A percentile compares a stretch with the other conserved stretches of the same genome.
These are phyloP conservation scores for Huntiella omanensis DNA, from an alignment of 2,329 filamentous ascomycete species.

Conservation along the genomic window DNA sequence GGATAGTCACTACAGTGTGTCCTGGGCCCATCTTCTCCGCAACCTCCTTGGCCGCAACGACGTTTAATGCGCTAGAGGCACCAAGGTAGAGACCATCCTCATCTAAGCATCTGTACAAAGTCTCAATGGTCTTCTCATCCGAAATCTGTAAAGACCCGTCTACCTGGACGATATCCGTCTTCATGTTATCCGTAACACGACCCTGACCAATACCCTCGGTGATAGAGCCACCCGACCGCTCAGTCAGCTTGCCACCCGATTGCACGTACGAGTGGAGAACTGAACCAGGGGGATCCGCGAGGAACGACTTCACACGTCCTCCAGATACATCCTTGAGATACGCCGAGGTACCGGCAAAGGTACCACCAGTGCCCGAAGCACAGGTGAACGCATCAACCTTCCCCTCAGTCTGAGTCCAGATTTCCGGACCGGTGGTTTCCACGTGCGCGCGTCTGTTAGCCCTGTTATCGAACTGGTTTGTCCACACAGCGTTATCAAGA, in stretches of 20 bases:
- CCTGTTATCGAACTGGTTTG: conserved; percentile 94
- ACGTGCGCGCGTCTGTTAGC: conserved; percentile 89
- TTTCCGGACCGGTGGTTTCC: conserved; percentile 92
- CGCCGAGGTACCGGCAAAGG: conserved; percentile 70
- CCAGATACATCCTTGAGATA: conserved; percentile 71
- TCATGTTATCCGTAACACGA: conserved; percentile 84
- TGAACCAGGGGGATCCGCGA: conserved; percentile 85
- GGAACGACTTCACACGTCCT: conserved; percentile 66
- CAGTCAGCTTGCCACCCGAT: conserved; percentile 65
- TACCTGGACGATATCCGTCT: conserved; percentile 63
- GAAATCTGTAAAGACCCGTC: conserved; percentile 71
- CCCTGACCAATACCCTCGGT: conserved; percentile 97
- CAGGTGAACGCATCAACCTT: conserved; percentile 88
- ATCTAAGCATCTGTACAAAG: conserved; percentile 92
- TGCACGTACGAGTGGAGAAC: conserved; percentile 85
- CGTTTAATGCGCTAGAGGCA: conserved; percentile 83
- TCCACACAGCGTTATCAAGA: conserved; percentile 85
- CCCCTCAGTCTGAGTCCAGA: conserved; percentile 80
- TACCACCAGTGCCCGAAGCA: conserved; percentile 82
- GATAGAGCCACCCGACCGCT: conserved; percentile 70
- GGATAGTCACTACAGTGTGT: conserved; percentile 77
- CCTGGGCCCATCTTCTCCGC: conserved; percentile 78
- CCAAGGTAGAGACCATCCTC: conserved; percentile 92
- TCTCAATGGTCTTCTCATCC: conserved; percentile 89
- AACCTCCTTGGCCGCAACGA: conserved; percentile 85